A percentile compares a stretch with the other conserved stretches of the same genome.
These are phyloP conservation scores for Colletotrichum orbiculare DNA, from an alignment of 2,329 filamentous ascomycete species.

Conservation along the genomic window DNA sequence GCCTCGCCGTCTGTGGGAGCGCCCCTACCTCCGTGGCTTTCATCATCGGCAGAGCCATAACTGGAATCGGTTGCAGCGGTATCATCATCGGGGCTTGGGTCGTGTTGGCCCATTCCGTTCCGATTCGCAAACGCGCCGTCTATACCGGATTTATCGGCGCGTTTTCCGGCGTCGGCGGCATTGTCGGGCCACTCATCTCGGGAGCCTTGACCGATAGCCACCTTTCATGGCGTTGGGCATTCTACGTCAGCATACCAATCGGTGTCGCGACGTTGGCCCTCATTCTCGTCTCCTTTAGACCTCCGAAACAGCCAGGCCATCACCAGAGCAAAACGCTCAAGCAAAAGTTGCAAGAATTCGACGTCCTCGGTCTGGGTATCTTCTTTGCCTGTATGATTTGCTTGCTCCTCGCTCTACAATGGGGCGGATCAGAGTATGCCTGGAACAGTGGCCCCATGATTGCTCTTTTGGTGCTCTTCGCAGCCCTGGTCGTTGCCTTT, in stretches of 20 bases:
- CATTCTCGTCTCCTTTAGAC: constrained; percentile 43
- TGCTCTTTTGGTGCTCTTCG: constrained; percentile 47
- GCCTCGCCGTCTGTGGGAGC: constrained; percentile 40
- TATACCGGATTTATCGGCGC: constrained; percentile 51
- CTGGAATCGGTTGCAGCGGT: constrained; percentile 50
- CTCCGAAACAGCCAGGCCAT: constrained; percentile 8
- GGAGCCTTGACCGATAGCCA: constrained; percentile 44
- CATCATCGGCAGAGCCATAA: constrained; percentile 50
- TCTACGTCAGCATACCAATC: constrained; percentile 43
- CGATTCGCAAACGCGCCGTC: constrained; percentile 46
- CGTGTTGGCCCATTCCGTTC: constrained; percentile 52
- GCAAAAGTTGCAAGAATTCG: constrained; percentile 39
- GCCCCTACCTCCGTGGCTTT: constrained; percentile 47
- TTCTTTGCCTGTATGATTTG: constrained; percentile 47
- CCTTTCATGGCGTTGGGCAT: constrained; percentile 48
- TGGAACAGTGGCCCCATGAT: constrained; percentile 49
- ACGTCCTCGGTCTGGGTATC: constrained; percentile 38
- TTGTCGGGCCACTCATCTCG: constrained; percentile 42
- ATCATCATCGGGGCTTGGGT: constrained; percentile 48
- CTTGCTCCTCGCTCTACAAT: constrained; percentile 58
- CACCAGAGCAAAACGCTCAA: constrained; percentile 29
- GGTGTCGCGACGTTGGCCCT: constrained; percentile 39
- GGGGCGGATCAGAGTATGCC: constrained; percentile 49
- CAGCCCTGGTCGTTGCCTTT: constrained; percentile 44
- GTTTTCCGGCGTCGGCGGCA: constrained; percentile 51